phyloP scores from a whole-genome alignment of 352 stramenopile species.

The Albugo laibachii region DNA sequence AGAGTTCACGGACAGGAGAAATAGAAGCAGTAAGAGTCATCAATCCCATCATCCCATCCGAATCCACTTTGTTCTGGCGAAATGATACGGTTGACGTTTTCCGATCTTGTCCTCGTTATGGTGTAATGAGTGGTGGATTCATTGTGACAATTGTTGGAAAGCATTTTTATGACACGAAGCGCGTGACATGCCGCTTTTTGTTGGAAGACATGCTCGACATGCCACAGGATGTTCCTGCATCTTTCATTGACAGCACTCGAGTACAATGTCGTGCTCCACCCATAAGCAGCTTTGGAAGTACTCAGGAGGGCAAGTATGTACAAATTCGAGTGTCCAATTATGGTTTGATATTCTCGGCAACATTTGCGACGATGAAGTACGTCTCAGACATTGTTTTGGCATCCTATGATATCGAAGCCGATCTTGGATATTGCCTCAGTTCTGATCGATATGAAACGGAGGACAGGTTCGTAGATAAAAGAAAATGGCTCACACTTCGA shows the following conservation, averaged over 20 bases:
- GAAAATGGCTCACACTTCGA: conserved; percentile 83
- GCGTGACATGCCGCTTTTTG: conserved; percentile 72
- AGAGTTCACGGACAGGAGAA: conserved; percentile 57
- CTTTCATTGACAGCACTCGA: conserved; percentile 68
- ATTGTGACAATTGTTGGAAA: conserved; percentile 85
- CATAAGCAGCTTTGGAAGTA: conserved; percentile 9
- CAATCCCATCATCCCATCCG: conserved; percentile 83
- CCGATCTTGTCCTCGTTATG: conserved; percentile 51
- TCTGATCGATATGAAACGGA: conserved; percentile 48
- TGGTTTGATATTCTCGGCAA: conserved; percentile 47
- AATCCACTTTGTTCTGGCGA: conserved; percentile 60
- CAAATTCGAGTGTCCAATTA: conserved; percentile 69
- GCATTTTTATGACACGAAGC: conserved; percentile 82
- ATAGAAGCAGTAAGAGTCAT: conserved; percentile 80
- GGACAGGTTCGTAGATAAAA: conserved; percentile 33
- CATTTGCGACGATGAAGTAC: conserved; percentile 24
- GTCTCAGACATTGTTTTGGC: conserved; percentile 15
- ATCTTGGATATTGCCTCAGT: conserved; percentile 19
- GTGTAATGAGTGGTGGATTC: conserved; percentile 17
- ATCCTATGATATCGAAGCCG: conserved; percentile 16
- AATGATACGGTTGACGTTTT: conserved; percentile 93
- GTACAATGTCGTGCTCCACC: conserved; percentile 58
- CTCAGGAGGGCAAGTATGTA: conserved; percentile 6
- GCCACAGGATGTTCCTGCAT: conserved; percentile 19
- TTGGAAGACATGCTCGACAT: conserved; percentile 8